Evolutionary conservation across 2,329 filamentous ascomycete species (phyloP).

Genomic region (Exophiala sp.): DNA sequence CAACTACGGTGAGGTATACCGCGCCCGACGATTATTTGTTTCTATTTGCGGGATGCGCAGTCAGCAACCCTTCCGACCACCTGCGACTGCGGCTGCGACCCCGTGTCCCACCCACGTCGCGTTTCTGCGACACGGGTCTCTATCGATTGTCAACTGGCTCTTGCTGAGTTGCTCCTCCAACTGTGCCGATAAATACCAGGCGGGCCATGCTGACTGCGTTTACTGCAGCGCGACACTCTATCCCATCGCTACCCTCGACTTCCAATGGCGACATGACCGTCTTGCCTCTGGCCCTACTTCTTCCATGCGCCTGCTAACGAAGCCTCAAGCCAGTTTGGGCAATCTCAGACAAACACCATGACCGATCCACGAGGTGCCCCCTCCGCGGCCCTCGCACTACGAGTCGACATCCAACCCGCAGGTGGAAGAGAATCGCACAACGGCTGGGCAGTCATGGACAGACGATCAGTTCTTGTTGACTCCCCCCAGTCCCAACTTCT

Average conservation of each 20-base stretch:
- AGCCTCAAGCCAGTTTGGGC: conserved; percentile 1
- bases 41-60: background rate
- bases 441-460: conserved; percentile 4
- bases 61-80: background rate
- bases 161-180: background rate
- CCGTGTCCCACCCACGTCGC: background rate
- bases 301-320: conserved; percentile 19
- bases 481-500: conserved; percentile 14
- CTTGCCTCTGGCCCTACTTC: background rate
- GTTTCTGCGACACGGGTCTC: background rate
- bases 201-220: background rate
- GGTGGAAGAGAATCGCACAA: conserved; percentile 2
- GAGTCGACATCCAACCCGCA: background rate
- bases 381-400: conserved; percentile 7
- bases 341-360: conserved; percentile 12
- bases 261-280: background rate
- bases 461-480: conserved; percentile 21
- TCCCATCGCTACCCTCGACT: background rate
- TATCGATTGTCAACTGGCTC: background rate
- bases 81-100: no score
- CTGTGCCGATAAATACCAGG: background rate
- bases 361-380: conserved; percentile 9
- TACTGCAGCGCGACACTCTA: background rate
- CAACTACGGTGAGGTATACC: background rate
- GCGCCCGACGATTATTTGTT: background rate